Base-by-base conservation (phyloP, 345 rosid genomes). In the Arabidopsis arenosa region DNA sequence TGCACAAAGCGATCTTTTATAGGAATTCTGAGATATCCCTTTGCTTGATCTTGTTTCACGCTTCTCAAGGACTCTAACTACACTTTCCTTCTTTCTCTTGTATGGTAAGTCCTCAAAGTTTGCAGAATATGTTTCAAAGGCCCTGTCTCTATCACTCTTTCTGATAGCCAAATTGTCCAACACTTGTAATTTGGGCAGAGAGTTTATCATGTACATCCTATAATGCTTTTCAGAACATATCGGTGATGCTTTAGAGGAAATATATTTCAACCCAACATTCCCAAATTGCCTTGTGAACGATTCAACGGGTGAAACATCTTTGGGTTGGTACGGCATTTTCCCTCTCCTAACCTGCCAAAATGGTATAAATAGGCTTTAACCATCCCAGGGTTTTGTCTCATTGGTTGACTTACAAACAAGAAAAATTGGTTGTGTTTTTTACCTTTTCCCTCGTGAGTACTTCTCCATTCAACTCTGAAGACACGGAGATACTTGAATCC, bases 141-240 rank as follows among this genome's bases (percentile, higher is more conserved):
- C 97, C 45, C 69, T 86, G 63, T 88, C 93, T 83, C 85, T 84
- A 64, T 94, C 98, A 70, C 80, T 83, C 70, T 85, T 74, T 73
- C 90, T 84, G 70, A 94, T 83, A 48, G 89, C 81, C 64, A 89
- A 75, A 74, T 90, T 81, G 81, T 94, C 98, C 58, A 94, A 77
- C 70, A 88, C 84, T 82, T 83, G 89, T 81, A 94, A 69, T 57
- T 87, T 80, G 35, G 97, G 93, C 14, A 92, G 75, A 52, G 96
- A 92, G 72, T 91, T 86, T 83, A 94, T 87, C 86, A 88, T 84
- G 82, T 71, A 94, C 39, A 90, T 93, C 83, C 95, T 87, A 60
- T 94, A 94, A 79, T 94, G 93, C 72, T 90, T 90, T 80, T 88
- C 85, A 28, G 80, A 87, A 85, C 98, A 94, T 83, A 94, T 89